Conservation (phyloP, 2,329 filamentous ascomycete species). For the Fusarium phyllophilum region DNA sequence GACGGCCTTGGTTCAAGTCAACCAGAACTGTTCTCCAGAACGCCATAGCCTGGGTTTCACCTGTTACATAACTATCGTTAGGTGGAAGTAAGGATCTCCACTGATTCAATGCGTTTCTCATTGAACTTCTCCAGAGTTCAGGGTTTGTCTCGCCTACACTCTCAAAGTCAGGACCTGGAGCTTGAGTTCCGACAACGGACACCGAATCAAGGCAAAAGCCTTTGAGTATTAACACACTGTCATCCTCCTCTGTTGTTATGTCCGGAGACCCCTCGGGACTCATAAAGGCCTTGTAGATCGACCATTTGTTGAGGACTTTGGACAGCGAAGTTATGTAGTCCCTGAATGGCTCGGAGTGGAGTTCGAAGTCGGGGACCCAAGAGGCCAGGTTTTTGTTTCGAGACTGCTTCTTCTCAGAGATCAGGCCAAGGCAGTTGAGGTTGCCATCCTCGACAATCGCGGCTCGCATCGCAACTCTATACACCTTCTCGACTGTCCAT, state of each 20-base stretch:
- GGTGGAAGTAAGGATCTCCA: neutral
- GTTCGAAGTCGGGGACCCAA: constrained; percentile 4
- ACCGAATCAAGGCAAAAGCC: neutral
- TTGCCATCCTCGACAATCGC: neutral
- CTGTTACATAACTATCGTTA: neutral
- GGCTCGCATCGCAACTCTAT: constrained; percentile 1
- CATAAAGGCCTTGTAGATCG: neutral
- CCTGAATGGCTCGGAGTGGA: neutral
- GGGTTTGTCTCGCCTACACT: neutral
- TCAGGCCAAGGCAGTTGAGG: constrained; percentile 5
- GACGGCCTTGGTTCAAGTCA: neutral
- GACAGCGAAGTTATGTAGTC: constrained; percentile 5
- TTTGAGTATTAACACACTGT: neutral
- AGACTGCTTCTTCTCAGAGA: neutral
- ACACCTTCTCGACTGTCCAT: constrained; percentile 11
- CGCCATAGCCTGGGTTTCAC: neutral
- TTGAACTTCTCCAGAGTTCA: neutral
- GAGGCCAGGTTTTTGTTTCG: neutral
- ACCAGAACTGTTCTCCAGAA: constrained; percentile 11
- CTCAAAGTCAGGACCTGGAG: neutral
- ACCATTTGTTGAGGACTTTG: neutral
- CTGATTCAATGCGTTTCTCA: neutral
- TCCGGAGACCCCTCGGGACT: accelerated
- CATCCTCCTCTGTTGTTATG: neutral
- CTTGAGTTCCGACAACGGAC: neutral